Evolutionary conservation across 257 asterid genomes (phyloP).

Genomic region (Nicotiana undulata): DNA sequence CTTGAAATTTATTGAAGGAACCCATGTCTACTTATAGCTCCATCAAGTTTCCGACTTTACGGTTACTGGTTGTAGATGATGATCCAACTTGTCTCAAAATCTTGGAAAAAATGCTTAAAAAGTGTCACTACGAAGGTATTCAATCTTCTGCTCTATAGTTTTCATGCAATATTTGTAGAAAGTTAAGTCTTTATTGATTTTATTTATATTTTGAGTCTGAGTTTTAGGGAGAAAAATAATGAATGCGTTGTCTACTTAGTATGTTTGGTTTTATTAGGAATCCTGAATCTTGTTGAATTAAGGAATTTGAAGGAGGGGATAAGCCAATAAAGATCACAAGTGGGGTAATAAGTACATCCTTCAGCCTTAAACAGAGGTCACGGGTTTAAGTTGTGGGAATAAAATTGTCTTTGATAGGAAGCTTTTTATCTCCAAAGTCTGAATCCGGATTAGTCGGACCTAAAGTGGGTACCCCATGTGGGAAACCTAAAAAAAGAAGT

Average conservation of each 20-base stretch:
- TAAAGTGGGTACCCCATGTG: too few species aligned
- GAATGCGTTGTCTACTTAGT: background rate
- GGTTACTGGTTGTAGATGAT: conserved; percentile 88
- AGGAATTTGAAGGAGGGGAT: background rate
- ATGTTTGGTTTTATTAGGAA: background rate
- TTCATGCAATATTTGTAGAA: background rate
- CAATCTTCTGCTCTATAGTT: background rate
- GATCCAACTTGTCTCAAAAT: conserved; percentile 78
- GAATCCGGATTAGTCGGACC: too few species aligned
- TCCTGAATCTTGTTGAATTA: background rate
- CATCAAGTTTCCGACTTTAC: conserved; percentile 71
- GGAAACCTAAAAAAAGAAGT: too few species aligned
- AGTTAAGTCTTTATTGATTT: background rate
- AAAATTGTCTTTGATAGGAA: too few species aligned
- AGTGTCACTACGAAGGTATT: conserved; percentile 75
- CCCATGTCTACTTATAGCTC: too few species aligned
- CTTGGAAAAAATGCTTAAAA: conserved; percentile 80
- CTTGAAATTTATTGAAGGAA: too few species aligned
- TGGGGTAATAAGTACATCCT: too few species aligned
- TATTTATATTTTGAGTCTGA: background rate
- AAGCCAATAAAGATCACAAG: background rate
- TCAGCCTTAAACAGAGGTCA: too few species aligned
- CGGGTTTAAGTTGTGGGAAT: too few species aligned
- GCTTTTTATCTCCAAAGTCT: too few species aligned
- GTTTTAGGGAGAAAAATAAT: background rate